Conservation (phyloP, 192 early-diverging fungal species). For the Polychytrium aggregatum region DNA sequence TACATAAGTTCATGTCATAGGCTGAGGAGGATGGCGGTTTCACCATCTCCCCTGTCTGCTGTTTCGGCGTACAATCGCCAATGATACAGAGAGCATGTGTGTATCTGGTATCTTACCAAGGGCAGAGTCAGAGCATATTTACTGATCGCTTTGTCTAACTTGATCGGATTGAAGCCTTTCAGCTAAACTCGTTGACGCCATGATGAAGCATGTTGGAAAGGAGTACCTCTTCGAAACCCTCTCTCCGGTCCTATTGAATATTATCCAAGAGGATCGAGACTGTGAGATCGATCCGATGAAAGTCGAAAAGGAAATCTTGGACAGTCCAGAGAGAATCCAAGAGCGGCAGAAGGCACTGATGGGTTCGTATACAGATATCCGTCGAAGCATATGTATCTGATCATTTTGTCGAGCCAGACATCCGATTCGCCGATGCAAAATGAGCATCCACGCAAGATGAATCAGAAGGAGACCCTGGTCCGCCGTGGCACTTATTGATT, state of each 20-base stretch:
- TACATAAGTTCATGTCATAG: too few species aligned
- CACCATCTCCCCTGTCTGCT: too few species aligned
- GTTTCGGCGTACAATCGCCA: too few species aligned
- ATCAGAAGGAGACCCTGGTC: too few species aligned
- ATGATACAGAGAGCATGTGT: too few species aligned
- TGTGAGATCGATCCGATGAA: conserved; percentile 5
- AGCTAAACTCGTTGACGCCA: not conserved
- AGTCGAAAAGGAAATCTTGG: not conserved
- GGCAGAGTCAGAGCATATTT: not conserved
- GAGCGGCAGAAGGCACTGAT: not conserved
- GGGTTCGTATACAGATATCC: not conserved
- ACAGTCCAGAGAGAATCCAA: not conserved
- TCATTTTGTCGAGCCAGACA: too few species aligned
- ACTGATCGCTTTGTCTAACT: not conserved
- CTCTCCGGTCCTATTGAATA: not conserved
- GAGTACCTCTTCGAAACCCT: not conserved
- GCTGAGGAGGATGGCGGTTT: too few species aligned
- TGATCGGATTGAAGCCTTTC: not conserved
- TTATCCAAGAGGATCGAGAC: not conserved
- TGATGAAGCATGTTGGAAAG: not conserved
- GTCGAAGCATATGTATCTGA: not conserved
- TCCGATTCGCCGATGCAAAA: too few species aligned
- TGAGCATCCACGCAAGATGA: too few species aligned
- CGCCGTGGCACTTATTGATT: too few species aligned
- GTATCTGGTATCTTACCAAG: not conserved